A percentile compares a stretch with the other conserved stretches of the same genome.
Conservation (phyloP, 352 stramenopile genomes). For the Stramenopiles sp. region DNA sequence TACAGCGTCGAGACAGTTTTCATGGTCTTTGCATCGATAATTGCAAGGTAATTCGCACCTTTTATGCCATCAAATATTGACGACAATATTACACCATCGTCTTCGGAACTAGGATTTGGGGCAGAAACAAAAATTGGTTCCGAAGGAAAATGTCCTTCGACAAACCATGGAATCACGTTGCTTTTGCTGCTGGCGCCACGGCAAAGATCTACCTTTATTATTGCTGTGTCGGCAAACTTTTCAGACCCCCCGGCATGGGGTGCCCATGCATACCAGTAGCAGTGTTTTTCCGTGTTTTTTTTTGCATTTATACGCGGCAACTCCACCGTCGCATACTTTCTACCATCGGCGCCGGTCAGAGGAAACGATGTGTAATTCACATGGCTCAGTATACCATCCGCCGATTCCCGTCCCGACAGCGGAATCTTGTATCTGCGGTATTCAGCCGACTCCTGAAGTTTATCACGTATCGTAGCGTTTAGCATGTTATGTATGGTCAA, state of each 20-base stretch:
- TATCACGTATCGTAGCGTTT: background rate
- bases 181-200: background rate
- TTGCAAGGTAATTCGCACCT: background rate
- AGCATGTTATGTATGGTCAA: background rate
- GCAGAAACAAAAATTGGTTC: constrained; percentile 11
- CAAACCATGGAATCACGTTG: background rate
- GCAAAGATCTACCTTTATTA: background rate
- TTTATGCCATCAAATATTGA: background rate
- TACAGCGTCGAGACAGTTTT: background rate
- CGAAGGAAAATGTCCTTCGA: background rate
- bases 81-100: background rate
- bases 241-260: background rate
- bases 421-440: background rate
- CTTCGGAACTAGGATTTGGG: background rate
- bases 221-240: background rate
- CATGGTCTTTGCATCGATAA: constrained; percentile 4
- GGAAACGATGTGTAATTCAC: background rate
- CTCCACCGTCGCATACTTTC: background rate
- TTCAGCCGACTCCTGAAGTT: background rate
- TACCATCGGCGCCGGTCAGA: background rate
- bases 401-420: too few species aligned
- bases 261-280: background rate
- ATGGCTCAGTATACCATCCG: too few species aligned
- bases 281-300: background rate
- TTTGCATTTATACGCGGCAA: background rate